These are phyloP conservation scores for Plantago ovata DNA, from an alignment of 257 asterid species.

Conservation along the genomic window DNA sequence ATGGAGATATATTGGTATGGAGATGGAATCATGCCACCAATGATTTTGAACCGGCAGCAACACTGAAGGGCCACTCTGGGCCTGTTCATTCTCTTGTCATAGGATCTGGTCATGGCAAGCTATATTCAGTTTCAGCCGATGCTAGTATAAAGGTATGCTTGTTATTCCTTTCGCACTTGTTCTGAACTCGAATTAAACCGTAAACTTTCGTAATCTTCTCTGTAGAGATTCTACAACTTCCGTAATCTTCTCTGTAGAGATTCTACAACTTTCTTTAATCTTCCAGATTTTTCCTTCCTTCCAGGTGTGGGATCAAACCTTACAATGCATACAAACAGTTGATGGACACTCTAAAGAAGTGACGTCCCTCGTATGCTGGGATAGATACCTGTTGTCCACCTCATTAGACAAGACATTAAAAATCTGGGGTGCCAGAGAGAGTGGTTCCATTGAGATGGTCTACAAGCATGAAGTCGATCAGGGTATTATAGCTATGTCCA, in stretches of 20 bases:
- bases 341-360: constrained; percentile 45
- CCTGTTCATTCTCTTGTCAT: constrained; percentile 42
- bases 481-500: constrained; percentile 39
- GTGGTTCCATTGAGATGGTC: constrained; percentile 33
- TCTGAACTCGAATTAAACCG: background rate
- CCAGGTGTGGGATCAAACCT: constrained; percentile 58
- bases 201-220: background rate
- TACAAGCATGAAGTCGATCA: constrained; percentile 34
- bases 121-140: constrained; percentile 59
- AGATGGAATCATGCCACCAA: constrained; percentile 25
- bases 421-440: constrained; percentile 45
- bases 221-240: background rate
- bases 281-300: background rate
- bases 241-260: too few species aligned
- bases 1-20: constrained; percentile 62
- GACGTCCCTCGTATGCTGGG: constrained; percentile 55
- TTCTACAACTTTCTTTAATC: background rate
- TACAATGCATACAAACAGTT: constrained; percentile 52
- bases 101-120: constrained; percentile 29
- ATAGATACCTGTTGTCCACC: constrained; percentile 41
- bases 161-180: background rate
- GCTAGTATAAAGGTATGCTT: constrained; percentile 40
- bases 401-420: constrained; percentile 59
- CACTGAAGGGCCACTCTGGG: constrained; percentile 39
- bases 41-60: constrained; percentile 26